Evolutionary conservation across 345 rosid genomes (phyloP).

Genomic region (Draba incana): DNA sequence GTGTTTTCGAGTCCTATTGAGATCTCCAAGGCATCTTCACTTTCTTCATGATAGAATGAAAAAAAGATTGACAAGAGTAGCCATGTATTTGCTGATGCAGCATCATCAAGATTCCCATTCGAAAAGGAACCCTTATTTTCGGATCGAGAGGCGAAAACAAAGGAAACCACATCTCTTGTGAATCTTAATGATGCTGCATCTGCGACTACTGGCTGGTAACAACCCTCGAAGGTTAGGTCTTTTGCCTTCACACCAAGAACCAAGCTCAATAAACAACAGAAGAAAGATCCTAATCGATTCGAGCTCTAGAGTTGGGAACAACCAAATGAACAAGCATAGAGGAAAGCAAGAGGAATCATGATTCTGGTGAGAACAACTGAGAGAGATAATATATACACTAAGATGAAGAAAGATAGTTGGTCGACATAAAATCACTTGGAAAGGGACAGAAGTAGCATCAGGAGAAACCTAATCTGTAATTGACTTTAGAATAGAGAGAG

Average conservation of each 20-base stretch:
- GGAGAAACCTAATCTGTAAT: slow-evolving; percentile 29
- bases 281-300: slow-evolving; percentile 8
- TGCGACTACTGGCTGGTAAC: slow-evolving; percentile 68
- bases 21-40: slow-evolving; percentile 26
- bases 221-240: slow-evolving; percentile 29
- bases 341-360: slow-evolving; percentile 17
- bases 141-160: slow-evolving; percentile 20
- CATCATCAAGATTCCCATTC: slow-evolving; percentile 99
- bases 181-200: slow-evolving; percentile 97
- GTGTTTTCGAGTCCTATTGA: slow-evolving; percentile 27
- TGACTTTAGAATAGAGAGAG: slow-evolving; percentile 26
- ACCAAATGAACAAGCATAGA: slow-evolving; percentile 11
- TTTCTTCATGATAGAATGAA: slow-evolving; percentile 27
- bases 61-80: slow-evolving; percentile 22
- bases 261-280: slow-evolving; percentile 12
- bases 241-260: slow-evolving; percentile 28
- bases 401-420: slow-evolving; percentile 38
- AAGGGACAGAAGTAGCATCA: slow-evolving; percentile 40
- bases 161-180: slow-evolving; percentile 51
- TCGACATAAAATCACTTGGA: slow-evolving; percentile 43
- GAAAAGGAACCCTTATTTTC: slow-evolving; percentile 42
- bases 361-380: slow-evolving; percentile 25
- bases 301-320: slow-evolving; percentile 15
- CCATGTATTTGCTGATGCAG: slow-evolving; percentile 86
- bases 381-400: slow-evolving; percentile 37